Evolutionary conservation across 768 basidiomycete genomes (phyloP).

Genomic region (Phylloporus sp.): DNA sequence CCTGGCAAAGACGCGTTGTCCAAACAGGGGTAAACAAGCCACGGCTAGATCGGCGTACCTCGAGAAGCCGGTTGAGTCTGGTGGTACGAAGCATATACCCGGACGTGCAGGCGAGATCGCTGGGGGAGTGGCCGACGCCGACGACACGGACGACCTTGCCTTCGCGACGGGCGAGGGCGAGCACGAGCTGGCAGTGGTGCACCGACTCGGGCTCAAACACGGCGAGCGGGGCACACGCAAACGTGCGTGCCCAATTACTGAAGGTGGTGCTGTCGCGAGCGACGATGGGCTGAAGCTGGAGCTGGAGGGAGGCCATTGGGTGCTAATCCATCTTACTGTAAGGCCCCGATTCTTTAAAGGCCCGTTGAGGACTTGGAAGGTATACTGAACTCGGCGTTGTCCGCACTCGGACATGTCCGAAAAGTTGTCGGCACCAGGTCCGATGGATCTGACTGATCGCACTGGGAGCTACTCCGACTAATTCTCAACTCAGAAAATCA

Average conservation of each 20-base stretch:
- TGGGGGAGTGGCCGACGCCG: constrained; percentile 91
- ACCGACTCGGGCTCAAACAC: constrained; percentile 75
- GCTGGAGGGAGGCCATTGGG: constrained; percentile 30
- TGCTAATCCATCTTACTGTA: not conserved
- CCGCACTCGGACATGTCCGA: constrained; percentile 4
- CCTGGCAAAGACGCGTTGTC: constrained; percentile 37
- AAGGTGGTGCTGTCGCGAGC: constrained; percentile 46
- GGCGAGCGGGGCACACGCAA: constrained; percentile 59
- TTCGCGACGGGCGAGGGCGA: constrained; percentile 79
- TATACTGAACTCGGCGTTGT: constrained; percentile 7
- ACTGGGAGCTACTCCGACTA: not conserved
- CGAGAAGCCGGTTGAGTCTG: constrained; percentile 64
- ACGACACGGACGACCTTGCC: constrained; percentile 70
- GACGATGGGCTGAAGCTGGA: constrained; percentile 41
- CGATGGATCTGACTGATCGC: not conserved
- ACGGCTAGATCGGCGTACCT: constrained; percentile 52
- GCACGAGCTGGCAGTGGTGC: constrained; percentile 64
- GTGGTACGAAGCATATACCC: constrained; percentile 84
- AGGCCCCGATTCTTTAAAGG: not conserved
- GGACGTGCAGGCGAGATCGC: constrained; percentile 87
- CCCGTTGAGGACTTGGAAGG: constrained; percentile 16
- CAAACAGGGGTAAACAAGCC: constrained; percentile 12
- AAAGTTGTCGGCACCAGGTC: not conserved
- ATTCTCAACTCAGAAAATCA: constrained; percentile 42
- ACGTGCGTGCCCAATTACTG: constrained; percentile 86